Base-by-base conservation (phyloP, 257 asterid genomes). In the Plectranthus barbatus region DNA sequence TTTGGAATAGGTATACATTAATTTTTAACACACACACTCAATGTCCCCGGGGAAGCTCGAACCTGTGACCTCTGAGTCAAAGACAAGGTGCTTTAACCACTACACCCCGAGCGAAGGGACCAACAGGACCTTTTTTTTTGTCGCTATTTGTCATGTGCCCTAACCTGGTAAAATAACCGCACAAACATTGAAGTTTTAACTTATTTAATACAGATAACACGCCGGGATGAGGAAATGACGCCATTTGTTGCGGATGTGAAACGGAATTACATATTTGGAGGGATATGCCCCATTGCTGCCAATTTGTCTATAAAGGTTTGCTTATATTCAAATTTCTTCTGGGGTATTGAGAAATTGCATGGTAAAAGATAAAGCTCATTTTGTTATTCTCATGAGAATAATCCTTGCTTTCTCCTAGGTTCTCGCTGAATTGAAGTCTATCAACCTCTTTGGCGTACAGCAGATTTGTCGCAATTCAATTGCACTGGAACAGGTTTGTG, bases 361-460 rank as follows among this genome's bases (percentile, higher is more conserved):
- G 40, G 60, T 31, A n/a, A 52, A 34, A 53, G 24, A 24, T 41
- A 15, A 9, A 46, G 47, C 2, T 47, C 48, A 3, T 59, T 51
- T 44, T 54, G 37, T 74, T 36, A 50, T 41, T 17, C 56, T 78
- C 51, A 76, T 41, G 64, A 58, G 48, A 48, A 17, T 66, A 18
- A 59, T 39, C 21, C 13, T 55, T 72, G 9, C 36, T 59, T 62
- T 23, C 24, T 74, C 41, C 64, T 62, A 93, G 99, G 99, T 96
- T 76, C 81, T 93, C 90, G 76, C 86, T 75, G 96, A 87, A 72
- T 82, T 93, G 84, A 87, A 79, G 67, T 85, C 94, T 40, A 87
- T 93, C 83, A 93, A 90, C 86, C 97, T 93, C 75, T 90, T 90
- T 61, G 99, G 99, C 17, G 96, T 93, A 70, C 99, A 93, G 80